Conservation (phyloP, 163 green algal genomes). For the Chlamydomonas reinhardtii region DNA sequence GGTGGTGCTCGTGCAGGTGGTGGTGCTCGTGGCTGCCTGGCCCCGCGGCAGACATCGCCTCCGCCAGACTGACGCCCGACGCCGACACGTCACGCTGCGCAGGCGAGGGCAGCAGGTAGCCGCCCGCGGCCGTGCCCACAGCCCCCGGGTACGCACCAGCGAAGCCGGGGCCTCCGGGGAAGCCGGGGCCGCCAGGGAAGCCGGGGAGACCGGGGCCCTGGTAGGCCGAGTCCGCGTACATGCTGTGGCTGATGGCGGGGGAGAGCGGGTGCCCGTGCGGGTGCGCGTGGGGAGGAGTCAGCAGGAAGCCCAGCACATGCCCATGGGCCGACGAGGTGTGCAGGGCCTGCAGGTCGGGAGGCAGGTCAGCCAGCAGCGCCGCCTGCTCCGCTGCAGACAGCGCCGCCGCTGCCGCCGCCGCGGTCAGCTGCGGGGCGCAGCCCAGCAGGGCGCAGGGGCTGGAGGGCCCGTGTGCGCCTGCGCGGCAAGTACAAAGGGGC, state of each 20-base stretch:
- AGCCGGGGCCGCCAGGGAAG: no score
- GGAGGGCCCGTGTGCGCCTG: constrained; percentile 12
- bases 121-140: no score
- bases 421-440: background rate
- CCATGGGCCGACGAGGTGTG: background rate
- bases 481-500: background rate
- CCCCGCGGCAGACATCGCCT: no score
- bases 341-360: background rate
- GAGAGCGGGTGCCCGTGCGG: background rate
- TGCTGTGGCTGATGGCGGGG: no score
- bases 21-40: background rate
- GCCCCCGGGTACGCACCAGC: no score
- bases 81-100: no score
- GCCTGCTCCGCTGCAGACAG: background rate
- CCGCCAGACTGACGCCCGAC: no score
- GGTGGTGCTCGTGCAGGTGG: background rate
- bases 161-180: no score
- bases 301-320: no score
- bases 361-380: background rate
- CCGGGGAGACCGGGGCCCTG: no score
- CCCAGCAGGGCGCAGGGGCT: constrained; percentile 15
- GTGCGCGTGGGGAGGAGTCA: background rate
- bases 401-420: background rate
- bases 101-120: no score
- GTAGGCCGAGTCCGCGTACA: no score